Evolutionary conservation across 176 grass and related monocot genomes (phyloP).

Genomic region (Phyllostachys edulis): DNA sequence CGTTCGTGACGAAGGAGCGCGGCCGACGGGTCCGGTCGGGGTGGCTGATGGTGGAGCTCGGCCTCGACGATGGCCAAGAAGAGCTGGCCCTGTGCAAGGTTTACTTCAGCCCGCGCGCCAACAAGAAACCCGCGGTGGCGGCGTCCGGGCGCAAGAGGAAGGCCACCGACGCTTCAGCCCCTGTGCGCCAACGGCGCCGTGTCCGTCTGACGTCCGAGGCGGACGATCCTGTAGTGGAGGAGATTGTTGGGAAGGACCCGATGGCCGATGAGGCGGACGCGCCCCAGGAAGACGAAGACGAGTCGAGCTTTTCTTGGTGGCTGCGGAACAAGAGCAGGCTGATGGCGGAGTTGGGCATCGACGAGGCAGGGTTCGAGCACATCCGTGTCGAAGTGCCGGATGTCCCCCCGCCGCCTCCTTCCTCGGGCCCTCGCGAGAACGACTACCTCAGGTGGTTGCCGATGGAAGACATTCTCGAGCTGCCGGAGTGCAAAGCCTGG

Average conservation of each 20-base stretch:
- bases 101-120: conserved; percentile 37
- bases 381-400: background rate
- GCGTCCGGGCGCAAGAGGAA: conserved; percentile 32
- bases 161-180: background rate
- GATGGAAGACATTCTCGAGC: background rate
- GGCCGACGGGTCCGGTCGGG: conserved; percentile 20
- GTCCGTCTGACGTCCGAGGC: background rate
- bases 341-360: background rate
- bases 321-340: background rate
- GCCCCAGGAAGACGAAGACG: background rate
- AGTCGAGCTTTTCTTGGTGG: background rate
- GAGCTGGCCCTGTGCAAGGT: conserved; percentile 34
- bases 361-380: background rate
- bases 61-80: conserved; percentile 7
- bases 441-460: background rate
- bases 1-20: conserved; percentile 29
- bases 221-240: background rate
- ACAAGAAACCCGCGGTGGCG: background rate
- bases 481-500: background rate
- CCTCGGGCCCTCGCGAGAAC: background rate
- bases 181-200: background rate
- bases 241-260: background rate
- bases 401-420: too few relatives aligned
- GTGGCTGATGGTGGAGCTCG: conserved; percentile 50
- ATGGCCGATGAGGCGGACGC: background rate